Conservation (phyloP, 2,329 filamentous ascomycete species). For the Diaporthe vaccinii region DNA sequence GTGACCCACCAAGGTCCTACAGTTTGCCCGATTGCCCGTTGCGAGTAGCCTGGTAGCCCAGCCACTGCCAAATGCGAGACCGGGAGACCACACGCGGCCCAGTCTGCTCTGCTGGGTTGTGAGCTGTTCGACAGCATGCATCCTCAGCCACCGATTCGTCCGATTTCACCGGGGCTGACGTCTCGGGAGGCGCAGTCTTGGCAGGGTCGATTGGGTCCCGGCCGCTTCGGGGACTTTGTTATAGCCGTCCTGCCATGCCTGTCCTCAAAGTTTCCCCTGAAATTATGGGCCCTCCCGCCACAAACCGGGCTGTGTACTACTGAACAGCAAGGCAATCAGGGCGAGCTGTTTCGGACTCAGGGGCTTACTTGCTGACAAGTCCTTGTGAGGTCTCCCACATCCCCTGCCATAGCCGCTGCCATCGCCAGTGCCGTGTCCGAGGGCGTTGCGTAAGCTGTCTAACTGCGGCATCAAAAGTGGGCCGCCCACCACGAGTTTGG, state of each 20-base stretch:
- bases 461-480: conserved; percentile 37
- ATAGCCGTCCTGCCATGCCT: conserved; percentile 1
- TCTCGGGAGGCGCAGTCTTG: conserved; percentile 34
- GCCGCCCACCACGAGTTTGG: not conserved
- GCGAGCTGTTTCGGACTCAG: not conserved
- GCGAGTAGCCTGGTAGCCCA: not conserved
- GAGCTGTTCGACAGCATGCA: not conserved
- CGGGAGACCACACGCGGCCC: not conserved
- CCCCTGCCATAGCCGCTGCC: conserved; percentile 13
- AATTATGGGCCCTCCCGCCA: conserved; percentile 9
- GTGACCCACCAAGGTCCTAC: not conserved
- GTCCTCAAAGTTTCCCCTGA: not conserved
- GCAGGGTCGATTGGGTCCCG: conserved; percentile 33
- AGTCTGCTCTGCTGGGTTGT: not conserved
- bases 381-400: not conserved
- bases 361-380: not conserved
- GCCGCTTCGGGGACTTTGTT: not conserved
- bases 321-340: not conserved
- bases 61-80: not conserved
- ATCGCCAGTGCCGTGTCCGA: not conserved
- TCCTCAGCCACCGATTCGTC: conserved; percentile 15
- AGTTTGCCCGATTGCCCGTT: not conserved
- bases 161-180: conserved; percentile 32
- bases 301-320: not conserved
- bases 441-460: conserved; percentile 32